Evolutionary conservation across 768 basidiomycete genomes (phyloP).

Genomic region (Leccinum truebloodii): DNA sequence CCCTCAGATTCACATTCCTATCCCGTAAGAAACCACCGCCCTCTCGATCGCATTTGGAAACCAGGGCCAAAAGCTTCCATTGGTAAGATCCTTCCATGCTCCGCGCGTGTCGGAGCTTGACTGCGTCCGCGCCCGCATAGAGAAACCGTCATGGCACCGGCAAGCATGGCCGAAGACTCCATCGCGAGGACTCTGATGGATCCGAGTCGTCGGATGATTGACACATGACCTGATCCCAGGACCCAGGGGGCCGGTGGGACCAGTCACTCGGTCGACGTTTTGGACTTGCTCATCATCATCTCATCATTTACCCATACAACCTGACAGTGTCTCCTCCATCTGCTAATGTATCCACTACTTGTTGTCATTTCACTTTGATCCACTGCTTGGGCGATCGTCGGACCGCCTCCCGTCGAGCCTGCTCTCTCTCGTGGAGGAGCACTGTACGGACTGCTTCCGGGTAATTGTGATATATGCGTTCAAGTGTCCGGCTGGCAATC

Average conservation of each 20-base stretch:
- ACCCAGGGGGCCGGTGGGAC: slow-evolving; percentile 1
- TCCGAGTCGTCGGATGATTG: slow-evolving; percentile 71
- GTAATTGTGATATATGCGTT: slow-evolving; percentile 48
- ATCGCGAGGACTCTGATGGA: slow-evolving; percentile 60
- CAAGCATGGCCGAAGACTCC: slow-evolving; percentile 57
- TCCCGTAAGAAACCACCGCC: slow-evolving; percentile 73
- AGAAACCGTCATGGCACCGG: slow-evolving; percentile 79
- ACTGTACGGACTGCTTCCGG: slow-evolving; percentile 44
- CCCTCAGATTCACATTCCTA: slow-evolving; percentile 21
- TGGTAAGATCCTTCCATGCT: slow-evolving; percentile 53
- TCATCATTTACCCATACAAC: slow-evolving; percentile 26
- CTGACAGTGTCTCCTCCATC: slow-evolving; percentile 23
- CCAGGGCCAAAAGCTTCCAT: slow-evolving; percentile 85
- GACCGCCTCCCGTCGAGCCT: slow-evolving; percentile 26
- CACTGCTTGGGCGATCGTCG: slow-evolving; percentile 22
- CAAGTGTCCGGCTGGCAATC: slow-evolving; percentile 43
- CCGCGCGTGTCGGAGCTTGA: slow-evolving; percentile 24
- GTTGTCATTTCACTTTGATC: slow-evolving; percentile 14
- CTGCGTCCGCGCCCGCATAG: slow-evolving; percentile 40
- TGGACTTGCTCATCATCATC: slow-evolving; percentile 12
- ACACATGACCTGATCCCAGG: slow-evolving; percentile 30
- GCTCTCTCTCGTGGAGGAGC: slow-evolving; percentile 37
- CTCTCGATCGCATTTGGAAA: slow-evolving; percentile 87
- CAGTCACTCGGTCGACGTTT: slow-evolving; percentile 7
- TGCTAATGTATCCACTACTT: slow-evolving; percentile 28